Evolutionary conservation across 1,284 basidiomycete species (phyloP).

Genomic region (Leccinum griseonigrum): DNA sequence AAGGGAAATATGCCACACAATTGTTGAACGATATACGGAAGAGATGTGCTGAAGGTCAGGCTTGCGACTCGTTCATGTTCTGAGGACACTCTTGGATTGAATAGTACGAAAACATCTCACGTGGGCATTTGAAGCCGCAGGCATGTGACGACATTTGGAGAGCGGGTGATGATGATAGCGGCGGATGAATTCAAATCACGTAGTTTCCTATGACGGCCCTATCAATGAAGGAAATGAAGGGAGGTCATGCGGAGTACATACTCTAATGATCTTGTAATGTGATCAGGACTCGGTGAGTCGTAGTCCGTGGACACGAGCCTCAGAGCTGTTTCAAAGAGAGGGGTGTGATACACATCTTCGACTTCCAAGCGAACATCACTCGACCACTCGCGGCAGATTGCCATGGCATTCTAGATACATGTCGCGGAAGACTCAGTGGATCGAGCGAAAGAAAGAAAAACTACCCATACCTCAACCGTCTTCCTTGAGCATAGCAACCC

Average conservation of each 20-base stretch:
- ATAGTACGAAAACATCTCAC: slow-evolving; percentile 49
- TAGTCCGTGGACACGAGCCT: slow-evolving; percentile 39
- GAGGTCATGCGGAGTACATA: slow-evolving; percentile 25
- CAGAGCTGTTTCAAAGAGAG: slow-evolving; percentile 43
- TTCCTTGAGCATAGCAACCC: slow-evolving; percentile 36
- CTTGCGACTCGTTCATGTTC: slow-evolving; percentile 49
- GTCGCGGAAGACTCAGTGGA: background rate
- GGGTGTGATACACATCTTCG: slow-evolving; percentile 38
- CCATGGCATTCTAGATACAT: slow-evolving; percentile 42
- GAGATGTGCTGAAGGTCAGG: slow-evolving; percentile 29
- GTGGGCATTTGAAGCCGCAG: slow-evolving; percentile 41
- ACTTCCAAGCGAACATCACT: slow-evolving; percentile 48
- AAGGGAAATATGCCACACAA: slow-evolving; percentile 47
- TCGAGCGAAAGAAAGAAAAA: background rate
- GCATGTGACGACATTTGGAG: slow-evolving; percentile 56
- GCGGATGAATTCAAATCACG: slow-evolving; percentile 26
- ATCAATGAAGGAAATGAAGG: background rate
- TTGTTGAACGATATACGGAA: slow-evolving; percentile 39
- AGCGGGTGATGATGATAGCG: slow-evolving; percentile 56
- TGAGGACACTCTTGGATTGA: slow-evolving; percentile 57
- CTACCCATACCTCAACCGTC: slow-evolving; percentile 36
- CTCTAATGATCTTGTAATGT: slow-evolving; percentile 43
- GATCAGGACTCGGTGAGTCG: slow-evolving; percentile 34
- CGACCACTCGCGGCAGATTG: slow-evolving; percentile 50
- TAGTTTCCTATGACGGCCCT: slow-evolving; percentile 29